A percentile compares a stretch with the other conserved stretches of the same genome.
These are phyloP conservation scores for Ogataea paradorogensis DNA, from an alignment of 805 yeast species.

Conservation along the genomic window DNA sequence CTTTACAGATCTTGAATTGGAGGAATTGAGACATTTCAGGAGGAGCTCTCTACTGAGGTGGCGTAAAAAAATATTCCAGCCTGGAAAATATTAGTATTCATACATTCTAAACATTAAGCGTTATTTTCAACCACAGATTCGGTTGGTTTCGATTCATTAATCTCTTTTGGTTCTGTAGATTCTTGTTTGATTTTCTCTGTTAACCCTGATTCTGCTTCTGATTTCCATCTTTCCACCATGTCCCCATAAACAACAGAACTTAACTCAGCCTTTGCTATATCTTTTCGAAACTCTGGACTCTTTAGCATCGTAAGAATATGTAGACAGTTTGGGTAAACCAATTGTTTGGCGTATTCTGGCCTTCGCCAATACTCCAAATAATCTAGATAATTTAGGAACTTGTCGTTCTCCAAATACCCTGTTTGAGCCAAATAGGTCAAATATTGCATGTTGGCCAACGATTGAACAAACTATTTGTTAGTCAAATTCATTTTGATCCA, in stretches of 20 bases:
- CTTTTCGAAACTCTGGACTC: conserved; percentile 49
- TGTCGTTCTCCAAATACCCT: conserved; percentile 65
- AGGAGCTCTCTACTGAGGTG: conserved; percentile 34
- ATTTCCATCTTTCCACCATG: conserved; percentile 71
- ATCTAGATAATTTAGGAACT: conserved; percentile 69
- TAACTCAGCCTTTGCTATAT: conserved; percentile 54
- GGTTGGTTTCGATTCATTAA: background rate
- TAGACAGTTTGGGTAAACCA: conserved; percentile 84
- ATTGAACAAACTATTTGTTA: conserved; percentile 69
- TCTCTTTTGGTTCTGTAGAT: background rate
- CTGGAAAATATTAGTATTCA: background rate
- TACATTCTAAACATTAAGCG: background rate
- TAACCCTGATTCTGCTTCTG: background rate
- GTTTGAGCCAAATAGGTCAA: conserved; percentile 84
- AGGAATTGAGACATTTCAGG: conserved; percentile 34
- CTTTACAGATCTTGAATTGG: conserved; percentile 67
- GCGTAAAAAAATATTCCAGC: conserved; percentile 3
- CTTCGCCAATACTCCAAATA: conserved; percentile 85
- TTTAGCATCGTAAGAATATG: conserved; percentile 69
- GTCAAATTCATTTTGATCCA: conserved; percentile 2
- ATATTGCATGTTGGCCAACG: conserved; percentile 86
- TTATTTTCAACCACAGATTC: background rate
- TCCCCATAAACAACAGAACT: conserved; percentile 64
- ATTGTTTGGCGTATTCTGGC: conserved; percentile 65
- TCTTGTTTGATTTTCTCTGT: background rate